Evolutionary conservation across 208 protist genomes (phyloP).

Genomic region (Phytomonas sp.): DNA sequence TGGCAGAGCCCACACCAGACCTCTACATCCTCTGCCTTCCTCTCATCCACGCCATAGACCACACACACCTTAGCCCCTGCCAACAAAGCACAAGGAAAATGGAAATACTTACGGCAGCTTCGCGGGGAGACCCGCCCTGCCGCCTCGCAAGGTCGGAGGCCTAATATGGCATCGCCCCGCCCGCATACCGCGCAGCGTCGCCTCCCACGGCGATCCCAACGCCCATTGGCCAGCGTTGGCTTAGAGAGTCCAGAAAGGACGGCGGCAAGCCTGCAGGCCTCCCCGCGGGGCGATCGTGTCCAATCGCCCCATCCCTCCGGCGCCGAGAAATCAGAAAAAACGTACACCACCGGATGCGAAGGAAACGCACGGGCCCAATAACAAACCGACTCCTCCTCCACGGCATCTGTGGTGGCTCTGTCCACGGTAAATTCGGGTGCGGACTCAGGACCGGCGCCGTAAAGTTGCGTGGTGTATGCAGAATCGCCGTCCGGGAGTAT

Average conservation of each 20-base stretch:
- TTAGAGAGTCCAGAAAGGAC: not conserved
- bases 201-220: not conserved
- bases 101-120: constrained; percentile 24
- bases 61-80: constrained; percentile 46
- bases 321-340: not conserved
- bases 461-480: constrained; percentile 6
- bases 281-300: too few relatives aligned
- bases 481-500: constrained; percentile 25
- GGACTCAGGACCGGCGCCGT: not conserved
- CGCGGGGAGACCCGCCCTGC: constrained; percentile 7
- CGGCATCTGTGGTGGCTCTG: not conserved
- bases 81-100: constrained; percentile 68
- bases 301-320: not conserved
- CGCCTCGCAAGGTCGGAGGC: constrained; percentile 11
- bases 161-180: not conserved
- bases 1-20: constrained; percentile 53
- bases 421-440: not conserved
- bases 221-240: not conserved
- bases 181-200: constrained; percentile 14
- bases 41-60: constrained; percentile 35
- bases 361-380: not conserved
- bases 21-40: constrained; percentile 16
- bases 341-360: constrained; percentile 7
- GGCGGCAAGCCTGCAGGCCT: constrained; percentile 8
- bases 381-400: not conserved